A percentile compares a stretch with the other conserved stretches of the same genome.
Evolutionary conservation across 148 eudicot species (phyloP).

Genomic region (Rhododendron griersonianum): DNA sequence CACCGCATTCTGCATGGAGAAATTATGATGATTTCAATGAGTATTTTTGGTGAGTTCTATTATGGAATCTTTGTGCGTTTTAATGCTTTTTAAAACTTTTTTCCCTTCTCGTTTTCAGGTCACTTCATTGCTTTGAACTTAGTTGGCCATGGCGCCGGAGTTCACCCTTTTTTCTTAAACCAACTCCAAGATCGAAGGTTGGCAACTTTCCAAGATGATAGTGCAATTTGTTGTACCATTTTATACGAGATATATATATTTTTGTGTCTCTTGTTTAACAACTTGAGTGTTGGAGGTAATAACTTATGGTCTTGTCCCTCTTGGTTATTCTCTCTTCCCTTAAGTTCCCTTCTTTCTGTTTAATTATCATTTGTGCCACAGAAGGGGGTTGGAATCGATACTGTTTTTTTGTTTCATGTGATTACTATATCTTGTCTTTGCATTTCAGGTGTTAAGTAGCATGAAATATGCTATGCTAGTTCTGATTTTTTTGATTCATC

Average conservation of each 20-base stretch:
- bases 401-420: neutral
- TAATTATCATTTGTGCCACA: neutral
- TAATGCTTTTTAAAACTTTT: neutral
- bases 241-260: neutral
- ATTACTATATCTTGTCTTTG: neutral
- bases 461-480: neutral
- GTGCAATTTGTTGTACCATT: neutral
- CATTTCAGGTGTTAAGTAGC: neutral
- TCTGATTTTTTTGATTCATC: neutral
- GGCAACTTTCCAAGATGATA: neutral
- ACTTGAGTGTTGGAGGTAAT: neutral
- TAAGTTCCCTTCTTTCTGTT: neutral
- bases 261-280: neutral
- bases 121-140: slow-evolving; percentile 82
- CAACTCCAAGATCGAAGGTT: slow-evolving; percentile 75
- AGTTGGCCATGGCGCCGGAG: slow-evolving; percentile 87
- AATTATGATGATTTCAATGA: slow-evolving; percentile 98
- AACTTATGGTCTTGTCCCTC: neutral
- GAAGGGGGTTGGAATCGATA: neutral
- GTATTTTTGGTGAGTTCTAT: slow-evolving; percentile 73
- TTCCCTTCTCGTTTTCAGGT: slow-evolving; percentile 41
- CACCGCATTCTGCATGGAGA: slow-evolving; percentile 98
- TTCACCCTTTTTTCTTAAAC: slow-evolving; percentile 73
- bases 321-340: neutral
- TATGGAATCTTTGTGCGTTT: neutral